Percentiles rank a stretch among this genome's conserved stretches.
phyloP scores from a whole-genome alignment of 2,329 filamentous ascomycete genomes.

The Botryotinia globosa region DNA sequence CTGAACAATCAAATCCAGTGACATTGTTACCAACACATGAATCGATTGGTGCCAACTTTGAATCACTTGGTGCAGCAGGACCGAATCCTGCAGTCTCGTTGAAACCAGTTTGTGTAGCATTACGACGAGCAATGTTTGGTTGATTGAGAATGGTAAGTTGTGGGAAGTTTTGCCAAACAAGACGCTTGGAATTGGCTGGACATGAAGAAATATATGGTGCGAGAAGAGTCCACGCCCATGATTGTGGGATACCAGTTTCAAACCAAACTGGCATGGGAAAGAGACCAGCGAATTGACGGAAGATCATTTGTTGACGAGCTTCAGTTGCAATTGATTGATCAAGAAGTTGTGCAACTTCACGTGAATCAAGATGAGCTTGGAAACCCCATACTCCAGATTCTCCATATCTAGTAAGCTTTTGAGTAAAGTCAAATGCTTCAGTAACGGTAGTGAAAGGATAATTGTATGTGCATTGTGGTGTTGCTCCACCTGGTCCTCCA shows the following conservation, averaged over 20 bases:
- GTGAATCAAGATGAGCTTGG: constrained; percentile 71
- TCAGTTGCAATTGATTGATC: constrained; percentile 76
- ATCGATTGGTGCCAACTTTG: constrained; percentile 41
- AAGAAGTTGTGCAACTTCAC: constrained; percentile 69
- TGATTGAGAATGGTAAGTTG: constrained; percentile 70
- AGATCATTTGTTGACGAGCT: constrained; percentile 79
- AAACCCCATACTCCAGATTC: constrained; percentile 81
- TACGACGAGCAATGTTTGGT: constrained; percentile 67
- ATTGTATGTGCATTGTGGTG: constrained; percentile 72
- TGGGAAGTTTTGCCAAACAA: constrained; percentile 85
- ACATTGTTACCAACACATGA: constrained; percentile 59
- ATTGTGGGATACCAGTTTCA: constrained; percentile 74
- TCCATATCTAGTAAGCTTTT: constrained; percentile 79
- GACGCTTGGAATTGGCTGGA: constrained; percentile 67
- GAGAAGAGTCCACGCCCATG: constrained; percentile 78
- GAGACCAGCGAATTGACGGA: constrained; percentile 76
- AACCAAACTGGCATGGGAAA: constrained; percentile 85
- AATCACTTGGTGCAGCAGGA: constrained; percentile 38
- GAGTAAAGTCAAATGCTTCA: constrained; percentile 80
- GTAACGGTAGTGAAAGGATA: constrained; percentile 73
- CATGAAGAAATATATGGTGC: constrained; percentile 80
- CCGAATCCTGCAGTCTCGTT: constrained; percentile 63
- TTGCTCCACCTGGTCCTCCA: constrained; percentile 57
- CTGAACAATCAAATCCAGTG: constrained; percentile 55
- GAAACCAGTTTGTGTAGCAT: constrained; percentile 57